phyloP scores from a whole-genome alignment of 768 basidiomycete genomes.

The Peribolospora baueri region DNA sequence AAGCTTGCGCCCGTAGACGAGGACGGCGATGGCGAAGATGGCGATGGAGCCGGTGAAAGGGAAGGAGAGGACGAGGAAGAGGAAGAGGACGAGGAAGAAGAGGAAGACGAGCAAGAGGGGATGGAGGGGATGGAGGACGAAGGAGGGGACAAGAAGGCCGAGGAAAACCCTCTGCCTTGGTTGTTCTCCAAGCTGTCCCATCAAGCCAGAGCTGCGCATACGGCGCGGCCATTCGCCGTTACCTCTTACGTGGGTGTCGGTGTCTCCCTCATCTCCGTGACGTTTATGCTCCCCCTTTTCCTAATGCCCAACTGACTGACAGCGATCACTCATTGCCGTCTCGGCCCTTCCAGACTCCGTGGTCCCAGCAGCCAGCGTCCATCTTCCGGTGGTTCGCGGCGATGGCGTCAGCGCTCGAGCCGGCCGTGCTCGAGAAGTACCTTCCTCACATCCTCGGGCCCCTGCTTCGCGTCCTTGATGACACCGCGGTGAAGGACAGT shows the following conservation, averaged over 20 bases:
- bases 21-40: not conserved
- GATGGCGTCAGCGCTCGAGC: conserved; percentile 49
- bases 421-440: conserved; percentile 35
- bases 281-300: not conserved
- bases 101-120: conserved; percentile 16
- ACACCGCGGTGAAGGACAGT: conserved; percentile 43
- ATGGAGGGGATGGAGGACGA: conserved; percentile 14
- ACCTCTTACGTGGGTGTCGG: conserved; percentile 6
- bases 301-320: not conserved
- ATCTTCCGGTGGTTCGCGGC: conserved; percentile 84
- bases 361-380: conserved; percentile 57
- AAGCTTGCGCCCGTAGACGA: conserved; percentile 16
- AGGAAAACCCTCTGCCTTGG: conserved; percentile 49
- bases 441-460: conserved; percentile 67
- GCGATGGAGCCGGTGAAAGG: conserved; percentile 4
- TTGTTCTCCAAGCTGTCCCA: conserved; percentile 84
- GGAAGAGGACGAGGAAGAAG: conserved; percentile 15
- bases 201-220: conserved; percentile 18
- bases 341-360: conserved; percentile 34
- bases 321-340: no score
- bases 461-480: conserved; percentile 62
- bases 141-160: conserved; percentile 9
- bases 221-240: conserved; percentile 11
- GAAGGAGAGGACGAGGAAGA: conserved; percentile 13
- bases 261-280: not conserved